Evolutionary conservation across 192 early-diverging fungal genomes (phyloP).

Genomic region (Coemansia sp.): DNA sequence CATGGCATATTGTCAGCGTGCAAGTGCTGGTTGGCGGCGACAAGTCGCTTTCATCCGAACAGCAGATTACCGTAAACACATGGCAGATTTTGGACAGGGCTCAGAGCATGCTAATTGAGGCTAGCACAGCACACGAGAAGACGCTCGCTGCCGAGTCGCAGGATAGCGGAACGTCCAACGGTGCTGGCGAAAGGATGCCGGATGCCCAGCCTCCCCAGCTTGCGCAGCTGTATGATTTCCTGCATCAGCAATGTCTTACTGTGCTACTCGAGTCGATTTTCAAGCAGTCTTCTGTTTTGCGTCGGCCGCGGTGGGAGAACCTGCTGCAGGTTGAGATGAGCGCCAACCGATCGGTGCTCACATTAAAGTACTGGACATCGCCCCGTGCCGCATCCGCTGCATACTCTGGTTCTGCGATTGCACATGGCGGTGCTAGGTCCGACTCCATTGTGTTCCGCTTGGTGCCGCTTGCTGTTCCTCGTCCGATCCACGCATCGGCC

Average conservation of each 20-base stretch:
- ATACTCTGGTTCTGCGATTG: background rate
- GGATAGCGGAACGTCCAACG: background rate
- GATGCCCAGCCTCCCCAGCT: conserved; percentile 58
- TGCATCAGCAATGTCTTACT: conserved; percentile 67
- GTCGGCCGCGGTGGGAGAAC: conserved; percentile 47
- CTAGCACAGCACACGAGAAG: conserved; percentile 2
- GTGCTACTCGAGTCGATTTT: conserved; percentile 70
- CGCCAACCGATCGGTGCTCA: conserved; percentile 26
- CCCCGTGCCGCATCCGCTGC: conserved; percentile 23
- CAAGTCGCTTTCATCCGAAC: conserved; percentile 18
- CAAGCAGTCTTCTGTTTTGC: conserved; percentile 57
- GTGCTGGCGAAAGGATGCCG: background rate
- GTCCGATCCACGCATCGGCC: conserved; percentile 48
- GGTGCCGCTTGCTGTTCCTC: conserved; percentile 32
- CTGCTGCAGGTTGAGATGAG: conserved; percentile 44
- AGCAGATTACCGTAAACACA: conserved; percentile 35
- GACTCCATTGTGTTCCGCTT: conserved; percentile 35
- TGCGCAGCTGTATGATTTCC: conserved; percentile 71
- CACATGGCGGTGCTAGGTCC: background rate
- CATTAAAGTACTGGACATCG: conserved; percentile 47
- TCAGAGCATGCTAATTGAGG: conserved; percentile 33
- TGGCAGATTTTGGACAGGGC: conserved; percentile 30
- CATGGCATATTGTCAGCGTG: conserved; percentile 74
- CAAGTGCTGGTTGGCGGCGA: conserved; percentile 63
- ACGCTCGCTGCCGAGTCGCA: background rate